These are phyloP conservation scores for Catharanthus roseus DNA, from an alignment of 257 asterid genomes.

Conservation along the genomic window DNA sequence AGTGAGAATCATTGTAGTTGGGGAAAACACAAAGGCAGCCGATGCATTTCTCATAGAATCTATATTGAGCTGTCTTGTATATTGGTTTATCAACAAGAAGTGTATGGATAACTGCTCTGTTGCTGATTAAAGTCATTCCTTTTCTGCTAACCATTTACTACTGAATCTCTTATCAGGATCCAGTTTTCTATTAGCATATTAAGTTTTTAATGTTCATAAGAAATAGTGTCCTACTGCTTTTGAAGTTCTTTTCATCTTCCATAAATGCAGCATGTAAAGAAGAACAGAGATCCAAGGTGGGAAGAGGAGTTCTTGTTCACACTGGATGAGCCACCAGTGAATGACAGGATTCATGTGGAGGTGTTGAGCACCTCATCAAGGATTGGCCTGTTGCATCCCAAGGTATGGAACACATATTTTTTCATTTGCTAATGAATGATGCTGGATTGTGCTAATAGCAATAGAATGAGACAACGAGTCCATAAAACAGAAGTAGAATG, in stretches of 20 bases:
- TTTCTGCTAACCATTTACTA: background rate
- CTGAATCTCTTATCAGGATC: background rate
- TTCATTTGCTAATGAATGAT: constrained; percentile 4
- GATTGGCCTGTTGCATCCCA: constrained; percentile 89
- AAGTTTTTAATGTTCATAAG: background rate
- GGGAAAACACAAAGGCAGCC: background rate
- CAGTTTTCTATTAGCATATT: background rate
- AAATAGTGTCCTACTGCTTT: background rate
- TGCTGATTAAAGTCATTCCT: background rate
- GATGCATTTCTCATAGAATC: background rate
- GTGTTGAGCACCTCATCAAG: constrained; percentile 78
- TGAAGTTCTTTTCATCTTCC: constrained; percentile 11
- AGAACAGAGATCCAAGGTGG: constrained; percentile 98
- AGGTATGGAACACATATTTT: constrained; percentile 42
- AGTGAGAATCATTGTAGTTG: background rate
- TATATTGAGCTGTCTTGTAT: background rate
- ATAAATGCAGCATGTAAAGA: constrained; percentile 71
- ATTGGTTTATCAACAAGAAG: background rate
- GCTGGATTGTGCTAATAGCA: background rate
- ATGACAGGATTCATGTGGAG: constrained; percentile 73
- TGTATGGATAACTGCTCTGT: background rate
- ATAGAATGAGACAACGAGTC: background rate
- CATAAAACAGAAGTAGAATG: background rate
- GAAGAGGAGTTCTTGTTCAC: constrained; percentile 74
- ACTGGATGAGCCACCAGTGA: constrained; percentile 79